These are phyloP conservation scores for Eruca vesicaria DNA, from an alignment of 441 rosid genomes.

Conservation along the genomic window DNA sequence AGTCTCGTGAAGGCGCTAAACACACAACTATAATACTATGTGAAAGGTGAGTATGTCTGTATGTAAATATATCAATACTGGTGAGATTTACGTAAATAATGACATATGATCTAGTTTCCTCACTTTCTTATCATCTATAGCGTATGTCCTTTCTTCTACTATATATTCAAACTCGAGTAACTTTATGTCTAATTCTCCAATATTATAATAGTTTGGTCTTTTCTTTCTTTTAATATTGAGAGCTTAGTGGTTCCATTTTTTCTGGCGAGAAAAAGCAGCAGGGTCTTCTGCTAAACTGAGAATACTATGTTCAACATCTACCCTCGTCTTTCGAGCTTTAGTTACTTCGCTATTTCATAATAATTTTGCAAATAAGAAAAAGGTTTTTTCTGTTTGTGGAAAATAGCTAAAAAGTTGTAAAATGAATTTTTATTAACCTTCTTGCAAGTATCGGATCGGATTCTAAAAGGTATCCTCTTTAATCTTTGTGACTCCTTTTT, in stretches of 20 bases:
- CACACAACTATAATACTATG: not conserved
- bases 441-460: constrained; percentile 30
- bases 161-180: constrained; percentile 2
- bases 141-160: not conserved
- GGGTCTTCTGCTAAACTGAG: constrained; percentile 22
- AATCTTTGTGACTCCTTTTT: not conserved
- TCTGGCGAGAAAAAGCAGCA: constrained; percentile 27
- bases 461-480: constrained; percentile 34
- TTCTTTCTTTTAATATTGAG: not conserved
- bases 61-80: not conserved
- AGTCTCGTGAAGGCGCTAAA: constrained; percentile 28
- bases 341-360: not conserved
- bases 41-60: not conserved
- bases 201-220: not conserved
- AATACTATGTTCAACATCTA: constrained; percentile 22
- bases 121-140: not conserved
- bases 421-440: constrained; percentile 5
- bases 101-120: not conserved
- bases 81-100: not conserved
- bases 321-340: constrained; percentile 26
- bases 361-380: not conserved
- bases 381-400: not conserved
- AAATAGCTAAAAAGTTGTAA: constrained; percentile 29
- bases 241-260: constrained; percentile 21
- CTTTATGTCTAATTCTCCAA: constrained; percentile 23